A percentile compares a stretch with the other conserved stretches of the same genome.
These are phyloP conservation scores for Chaetomium fimeti DNA, from an alignment of 495 filamentous ascomycete genomes.

Conservation along the genomic window DNA sequence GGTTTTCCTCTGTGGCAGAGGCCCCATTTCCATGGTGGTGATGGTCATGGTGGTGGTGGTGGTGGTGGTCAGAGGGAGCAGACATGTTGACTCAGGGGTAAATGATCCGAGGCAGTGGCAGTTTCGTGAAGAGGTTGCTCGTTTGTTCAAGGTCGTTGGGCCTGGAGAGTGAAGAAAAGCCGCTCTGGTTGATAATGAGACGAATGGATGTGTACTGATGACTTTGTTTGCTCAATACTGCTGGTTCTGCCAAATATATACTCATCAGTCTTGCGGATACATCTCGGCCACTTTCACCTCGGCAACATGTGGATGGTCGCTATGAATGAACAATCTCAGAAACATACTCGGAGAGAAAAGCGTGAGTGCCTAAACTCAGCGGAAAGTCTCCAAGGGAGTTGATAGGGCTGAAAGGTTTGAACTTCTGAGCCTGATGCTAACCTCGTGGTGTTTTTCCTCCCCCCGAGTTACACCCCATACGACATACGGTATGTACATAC, in stretches of 20 bases:
- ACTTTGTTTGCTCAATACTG: not conserved
- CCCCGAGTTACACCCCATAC: not conserved
- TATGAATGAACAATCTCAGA: not conserved
- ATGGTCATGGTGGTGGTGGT: conserved; percentile 5
- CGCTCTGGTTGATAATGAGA: not conserved
- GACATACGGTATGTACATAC: not conserved
- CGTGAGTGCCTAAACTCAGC: not conserved
- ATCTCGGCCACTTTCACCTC: conserved; percentile 20
- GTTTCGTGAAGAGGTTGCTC: not conserved
- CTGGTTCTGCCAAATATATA: not conserved
- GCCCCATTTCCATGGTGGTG: not conserved
- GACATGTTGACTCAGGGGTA: conserved; percentile 7
- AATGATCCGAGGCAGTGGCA: not conserved
- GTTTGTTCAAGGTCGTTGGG: not conserved
- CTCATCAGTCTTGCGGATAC: conserved; percentile 12
- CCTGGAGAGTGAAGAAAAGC: not conserved
- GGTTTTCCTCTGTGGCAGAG: conserved; percentile 38
- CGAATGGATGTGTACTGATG: not conserved
- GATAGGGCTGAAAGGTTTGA: not conserved
- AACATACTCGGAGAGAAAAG: not conserved
- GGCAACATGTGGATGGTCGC: not conserved
- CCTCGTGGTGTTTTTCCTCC: not conserved
- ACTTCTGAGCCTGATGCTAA: not conserved
- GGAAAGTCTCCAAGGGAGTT: not conserved
- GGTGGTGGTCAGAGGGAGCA: not conserved